Conservation (phyloP, 169 alveolate genomes). For the Eimeria falciformis region DNA sequence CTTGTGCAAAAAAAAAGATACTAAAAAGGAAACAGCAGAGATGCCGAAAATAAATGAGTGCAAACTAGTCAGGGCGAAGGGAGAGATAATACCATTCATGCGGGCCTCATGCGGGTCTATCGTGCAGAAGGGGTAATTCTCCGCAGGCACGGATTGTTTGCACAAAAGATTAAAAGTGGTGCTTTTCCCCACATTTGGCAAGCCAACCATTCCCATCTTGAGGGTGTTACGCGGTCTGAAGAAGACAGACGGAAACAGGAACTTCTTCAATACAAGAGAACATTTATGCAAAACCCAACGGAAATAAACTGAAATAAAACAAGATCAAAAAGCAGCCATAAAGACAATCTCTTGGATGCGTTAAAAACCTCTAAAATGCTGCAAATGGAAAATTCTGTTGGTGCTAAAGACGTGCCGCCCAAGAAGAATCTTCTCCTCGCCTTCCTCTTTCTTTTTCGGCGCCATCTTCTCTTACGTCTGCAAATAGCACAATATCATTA, state of each 20-base stretch:
- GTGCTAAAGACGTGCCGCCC: slow-evolving; percentile 78
- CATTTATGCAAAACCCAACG: not conserved
- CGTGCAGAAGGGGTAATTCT: slow-evolving; percentile 98
- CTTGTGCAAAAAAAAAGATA: not conserved
- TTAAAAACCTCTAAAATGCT: not conserved
- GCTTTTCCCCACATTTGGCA: slow-evolving; percentile 96
- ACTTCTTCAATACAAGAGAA: too few species aligned
- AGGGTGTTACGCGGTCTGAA: slow-evolving; percentile 91
- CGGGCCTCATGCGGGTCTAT: slow-evolving; percentile 98
- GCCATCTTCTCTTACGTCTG: slow-evolving; percentile 80
- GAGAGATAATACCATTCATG: slow-evolving; percentile 84
- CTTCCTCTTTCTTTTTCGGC: slow-evolving; percentile 88
- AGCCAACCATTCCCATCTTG: slow-evolving; percentile 99
- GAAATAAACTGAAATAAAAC: slow-evolving; percentile 10
- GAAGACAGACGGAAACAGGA: not conserved
- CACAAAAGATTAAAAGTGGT: slow-evolving; percentile 97
- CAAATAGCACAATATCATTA: too few species aligned
- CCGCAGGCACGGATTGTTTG: slow-evolving; percentile 97
- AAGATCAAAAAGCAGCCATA: not conserved
- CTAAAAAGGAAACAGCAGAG: not conserved
- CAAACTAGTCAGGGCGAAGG: not conserved
- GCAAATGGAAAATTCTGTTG: not conserved
- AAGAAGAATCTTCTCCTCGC: slow-evolving; percentile 82
- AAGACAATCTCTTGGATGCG: not conserved
- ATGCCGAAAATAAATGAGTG: not conserved